Evolutionary conservation across 2,329 filamentous ascomycete species (phyloP), one percentile per base, ranked within the genome.

Genomic region (Aureobasidium uvarum): DNA sequence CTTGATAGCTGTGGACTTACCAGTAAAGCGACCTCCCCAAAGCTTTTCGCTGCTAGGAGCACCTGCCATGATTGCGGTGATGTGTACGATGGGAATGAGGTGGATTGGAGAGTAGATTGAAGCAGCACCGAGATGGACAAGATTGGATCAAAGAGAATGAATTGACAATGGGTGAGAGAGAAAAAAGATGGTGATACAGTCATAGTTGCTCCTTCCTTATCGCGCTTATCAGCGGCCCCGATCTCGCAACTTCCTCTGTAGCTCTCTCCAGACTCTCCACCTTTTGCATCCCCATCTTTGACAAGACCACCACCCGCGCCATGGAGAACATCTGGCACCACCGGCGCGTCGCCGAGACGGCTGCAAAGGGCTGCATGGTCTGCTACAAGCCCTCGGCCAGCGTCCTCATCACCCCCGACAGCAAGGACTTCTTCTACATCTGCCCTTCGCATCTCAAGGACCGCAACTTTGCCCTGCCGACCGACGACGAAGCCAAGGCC

Each of bases 311-410:
- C 23, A 16, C 13, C 39, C 33, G 52, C 38, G 20, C 31, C 51
- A 74, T 72, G 70, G 72, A 73, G 48, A 98, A 98, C 74, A 77
- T 90, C 36, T 98, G 94, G 79, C 87, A 91, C 69, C 89, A 93
- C 69, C 90, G 94, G 58, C 91, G 87, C 70, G 94, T 98, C 41
- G 92, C 92, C 14, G 92, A 96, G 36, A 85, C 86, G n/a, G 85
- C 89, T 1, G 85, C 91, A 14, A 96, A 91, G 77, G 83, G 91
- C 58, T 99, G 95, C 78, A 89, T 92, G 77, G 86, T 98, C 68
- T 98, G 95, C 82, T 96, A 89, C 81, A 96, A 95, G 78, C 89
- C 90, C 10, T 92, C 89, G 66, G 86, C 88, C 7, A 96, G 89
- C 69, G 94, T 98, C 20, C 81, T 99, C 64, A 91, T 96, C 70